phyloP scores from a whole-genome alignment of 2,329 filamentous ascomycete species.

The Penicillium palitans region DNA sequence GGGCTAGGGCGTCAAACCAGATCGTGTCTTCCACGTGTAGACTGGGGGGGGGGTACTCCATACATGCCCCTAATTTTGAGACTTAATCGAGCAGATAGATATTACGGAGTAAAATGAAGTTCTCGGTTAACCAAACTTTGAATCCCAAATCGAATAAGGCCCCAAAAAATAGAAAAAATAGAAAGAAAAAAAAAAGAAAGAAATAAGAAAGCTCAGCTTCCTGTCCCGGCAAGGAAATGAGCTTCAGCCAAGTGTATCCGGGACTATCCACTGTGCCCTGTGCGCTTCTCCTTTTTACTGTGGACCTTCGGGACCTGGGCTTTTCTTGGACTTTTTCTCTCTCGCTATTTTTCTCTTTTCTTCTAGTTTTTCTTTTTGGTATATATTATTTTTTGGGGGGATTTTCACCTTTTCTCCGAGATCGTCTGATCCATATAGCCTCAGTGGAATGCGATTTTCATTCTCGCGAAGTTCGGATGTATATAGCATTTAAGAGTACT shows the following conservation, averaged over 20 bases:
- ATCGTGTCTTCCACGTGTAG: constrained; percentile 1
- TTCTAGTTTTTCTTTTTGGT: neutral
- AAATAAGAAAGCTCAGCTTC: constrained; percentile 1
- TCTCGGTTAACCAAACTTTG: neutral
- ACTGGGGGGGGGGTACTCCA: neutral
- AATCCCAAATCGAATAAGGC: neutral
- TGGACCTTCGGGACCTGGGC: constrained; percentile 6
- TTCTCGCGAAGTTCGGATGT: neutral
- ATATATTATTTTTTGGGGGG: neutral
- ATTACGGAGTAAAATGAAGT: neutral
- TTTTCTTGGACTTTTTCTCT: neutral
- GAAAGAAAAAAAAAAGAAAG: neutral
- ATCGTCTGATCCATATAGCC: neutral
- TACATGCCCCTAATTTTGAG: neutral
- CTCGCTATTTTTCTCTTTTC: neutral
- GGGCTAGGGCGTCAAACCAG: neutral
- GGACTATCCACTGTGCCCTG: constrained; percentile 16
- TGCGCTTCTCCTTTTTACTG: constrained; percentile 10
- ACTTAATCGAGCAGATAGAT: too few relatives aligned
- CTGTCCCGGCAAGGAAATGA: constrained; percentile 5
- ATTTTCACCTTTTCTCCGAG: neutral
- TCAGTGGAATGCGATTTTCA: neutral
- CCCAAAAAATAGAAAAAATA: neutral
- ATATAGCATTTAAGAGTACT: neutral
- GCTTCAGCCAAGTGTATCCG: constrained; percentile 7